These are phyloP conservation scores for Colletotrichum liaoningense DNA, from an alignment of 2,329 filamentous ascomycete species.

Conservation along the genomic window DNA sequence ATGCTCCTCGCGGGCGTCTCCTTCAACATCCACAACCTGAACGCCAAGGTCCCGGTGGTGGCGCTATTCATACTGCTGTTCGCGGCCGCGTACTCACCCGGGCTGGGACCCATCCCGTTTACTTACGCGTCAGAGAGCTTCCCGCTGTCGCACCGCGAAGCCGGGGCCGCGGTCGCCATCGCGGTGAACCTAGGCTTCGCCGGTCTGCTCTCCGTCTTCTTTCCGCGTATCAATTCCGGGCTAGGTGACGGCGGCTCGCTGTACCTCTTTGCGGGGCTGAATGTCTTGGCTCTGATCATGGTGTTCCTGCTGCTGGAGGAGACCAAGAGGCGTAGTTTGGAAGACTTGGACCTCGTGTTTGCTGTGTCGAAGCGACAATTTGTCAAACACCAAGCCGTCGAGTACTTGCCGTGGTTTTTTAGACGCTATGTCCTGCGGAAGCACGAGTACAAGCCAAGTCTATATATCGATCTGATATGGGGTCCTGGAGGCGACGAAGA, in stretches of 20 bases:
- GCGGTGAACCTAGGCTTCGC: slow-evolving; percentile 60
- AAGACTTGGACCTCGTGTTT: slow-evolving; percentile 54
- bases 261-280: slow-evolving; percentile 59
- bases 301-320: slow-evolving; percentile 58
- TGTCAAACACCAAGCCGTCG: slow-evolving; percentile 47
- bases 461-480: slow-evolving; percentile 49
- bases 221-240: slow-evolving; percentile 44
- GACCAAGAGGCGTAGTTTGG: slow-evolving; percentile 52
- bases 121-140: slow-evolving; percentile 63
- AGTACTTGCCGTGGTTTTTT: slow-evolving; percentile 51
- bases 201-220: slow-evolving; percentile 57
- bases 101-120: slow-evolving; percentile 59
- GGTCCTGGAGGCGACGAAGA: slow-evolving; percentile 19
- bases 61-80: slow-evolving; percentile 54
- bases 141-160: slow-evolving; percentile 60
- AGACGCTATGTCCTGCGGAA: slow-evolving; percentile 40
- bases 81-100: slow-evolving; percentile 54
- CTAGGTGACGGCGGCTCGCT: slow-evolving; percentile 49
- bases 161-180: slow-evolving; percentile 60
- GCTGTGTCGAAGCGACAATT: slow-evolving; percentile 52
- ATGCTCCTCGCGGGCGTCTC: slow-evolving; percentile 52
- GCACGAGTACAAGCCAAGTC: slow-evolving; percentile 41
- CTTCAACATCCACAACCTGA: slow-evolving; percentile 39
- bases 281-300: slow-evolving; percentile 57
- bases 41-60: slow-evolving; percentile 43